Conservation (phyloP, 2,329 filamentous ascomycete species). For the Ceratocystis albifundus region DNA sequence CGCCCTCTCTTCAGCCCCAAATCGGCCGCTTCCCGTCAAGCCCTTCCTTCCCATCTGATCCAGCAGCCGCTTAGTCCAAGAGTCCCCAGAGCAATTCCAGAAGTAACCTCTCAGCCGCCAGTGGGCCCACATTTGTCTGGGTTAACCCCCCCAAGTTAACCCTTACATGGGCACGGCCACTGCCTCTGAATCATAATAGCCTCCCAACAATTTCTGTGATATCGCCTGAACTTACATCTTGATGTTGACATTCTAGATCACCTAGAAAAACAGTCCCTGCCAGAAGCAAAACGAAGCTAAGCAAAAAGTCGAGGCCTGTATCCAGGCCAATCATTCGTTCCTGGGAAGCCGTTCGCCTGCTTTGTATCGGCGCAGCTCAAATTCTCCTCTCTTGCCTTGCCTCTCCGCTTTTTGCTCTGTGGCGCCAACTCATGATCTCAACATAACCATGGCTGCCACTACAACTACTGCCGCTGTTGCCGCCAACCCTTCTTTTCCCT, state of each 20-base stretch:
- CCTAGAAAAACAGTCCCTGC: background rate
- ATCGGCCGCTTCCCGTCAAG: background rate
- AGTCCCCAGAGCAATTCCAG: background rate
- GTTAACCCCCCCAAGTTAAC: background rate
- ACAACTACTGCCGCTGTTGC: conserved; percentile 22
- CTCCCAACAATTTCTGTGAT: background rate
- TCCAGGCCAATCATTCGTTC: background rate
- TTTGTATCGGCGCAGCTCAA: background rate
- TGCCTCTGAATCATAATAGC: background rate
- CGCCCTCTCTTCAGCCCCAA: background rate
- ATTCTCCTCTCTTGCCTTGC: background rate
- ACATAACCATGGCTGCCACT: conserved; percentile 25
- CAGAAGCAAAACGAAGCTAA: background rate
- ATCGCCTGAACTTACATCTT: background rate
- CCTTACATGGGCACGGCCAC: background rate
- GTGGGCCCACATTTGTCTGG: background rate
- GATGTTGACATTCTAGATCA: background rate
- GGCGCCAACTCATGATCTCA: conserved; percentile 30
- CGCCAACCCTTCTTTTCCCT: conserved; percentile 46
- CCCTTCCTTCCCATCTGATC: conserved; percentile 5
- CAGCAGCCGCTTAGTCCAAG: background rate
- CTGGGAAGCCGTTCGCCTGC: background rate
- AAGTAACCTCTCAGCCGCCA: background rate
- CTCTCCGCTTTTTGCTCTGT: conserved; percentile 8
- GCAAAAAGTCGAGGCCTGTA: background rate